Base-by-base conservation (phyloP, 2,329 filamentous ascomycete species). In the Elsinoe fawcettii region DNA sequence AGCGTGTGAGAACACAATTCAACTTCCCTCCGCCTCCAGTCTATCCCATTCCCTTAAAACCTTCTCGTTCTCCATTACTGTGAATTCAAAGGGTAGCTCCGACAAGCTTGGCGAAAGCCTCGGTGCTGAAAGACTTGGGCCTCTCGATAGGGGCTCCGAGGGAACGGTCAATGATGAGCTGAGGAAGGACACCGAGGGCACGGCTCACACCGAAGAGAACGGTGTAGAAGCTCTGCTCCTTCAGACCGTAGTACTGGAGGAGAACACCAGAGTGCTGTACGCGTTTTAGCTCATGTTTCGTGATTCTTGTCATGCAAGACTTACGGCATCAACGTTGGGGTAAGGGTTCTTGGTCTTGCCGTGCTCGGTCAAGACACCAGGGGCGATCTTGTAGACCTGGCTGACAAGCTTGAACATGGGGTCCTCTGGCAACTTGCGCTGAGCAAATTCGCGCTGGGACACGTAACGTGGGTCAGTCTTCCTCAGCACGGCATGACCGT, bases 331-430 rank as follows among this genome's bases (percentile, higher is more conserved):
- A 71, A 97, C 91, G 81, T 97, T 97, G 77, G 93, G 93, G 84
- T 83, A 97, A 66, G 92, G 92, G 88, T 97, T 96, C 88, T 97
- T 97, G 82, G 92, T 97, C 89, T 99, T 99, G 80, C 93, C 93
- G 81, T 99, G 93, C 86, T 99, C 90, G 65, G 93, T 99, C 74
- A 99, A 82, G 69, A 99, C 93, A 70, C 87, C 88, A 64, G 93
- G 93, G 64, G 93, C 93, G 69, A 99, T 97, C 89, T 99, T 99
- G 88, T 97, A 99, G 68, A 99, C 93, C 81, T 99, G 93, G 83
- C 88, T 95, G 79, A 99, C 93, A 67, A 99, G 88, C 85, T 99
- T 90, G 89, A 96, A 99, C 91, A 99, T 95, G 70, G 92, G 91
- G 83, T 97, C 93, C 70, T 96, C 83, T 71, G 92, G 89, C 74